Evolutionary conservation across 78 protist species (phyloP), one percentile per base, ranked within the genome.

Genomic region (Dictyostelium discoideum): DNA sequence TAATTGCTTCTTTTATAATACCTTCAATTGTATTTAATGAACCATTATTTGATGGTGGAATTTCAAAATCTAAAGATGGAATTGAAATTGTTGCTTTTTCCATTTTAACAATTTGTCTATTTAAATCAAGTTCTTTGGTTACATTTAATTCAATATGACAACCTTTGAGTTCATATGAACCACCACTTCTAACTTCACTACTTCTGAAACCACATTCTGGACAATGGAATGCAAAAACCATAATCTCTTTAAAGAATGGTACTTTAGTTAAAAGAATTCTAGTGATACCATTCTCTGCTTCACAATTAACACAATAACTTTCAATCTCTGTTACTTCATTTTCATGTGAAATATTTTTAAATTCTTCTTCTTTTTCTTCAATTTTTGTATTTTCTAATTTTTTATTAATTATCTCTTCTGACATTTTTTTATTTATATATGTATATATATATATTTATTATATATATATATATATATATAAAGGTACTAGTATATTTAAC

Each of bases 21-120:
- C 98, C 98, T 84, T 98, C 99, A 73, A 98, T 76, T 10, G 99
- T 98, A 42, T 78, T 98, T 32, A 98, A 40, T 32, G 54, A 13
- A 6, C 99, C 98, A 2, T 46, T 89, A 72, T 92, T 96, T n/a
- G 42, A 24, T 14, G 96, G 90, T 54, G 98, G 99, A 32, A 96
- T 93, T 85, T 98, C 99, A 57, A 98, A 98, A 22, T 98, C 98
- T 20, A 98, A 78, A 57, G 94, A 97, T n/a, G 99, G 99, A 14
- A 98, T 94, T 10, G 39, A 13, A 24, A 98, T 85, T 9, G 98
- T 84, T 16, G 99, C 98, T 24, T 26, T 26, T 8, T 98, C 98
- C 77, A 95, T 79, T 32, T 97, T 97, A 32, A 98, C 97, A 14
- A 98, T 69, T 76, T 93, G 97, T 42, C 99, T 85, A 54, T 98